phyloP scores from a whole-genome alignment of 176 grass and related monocot species.

The Carex parvula region DNA sequence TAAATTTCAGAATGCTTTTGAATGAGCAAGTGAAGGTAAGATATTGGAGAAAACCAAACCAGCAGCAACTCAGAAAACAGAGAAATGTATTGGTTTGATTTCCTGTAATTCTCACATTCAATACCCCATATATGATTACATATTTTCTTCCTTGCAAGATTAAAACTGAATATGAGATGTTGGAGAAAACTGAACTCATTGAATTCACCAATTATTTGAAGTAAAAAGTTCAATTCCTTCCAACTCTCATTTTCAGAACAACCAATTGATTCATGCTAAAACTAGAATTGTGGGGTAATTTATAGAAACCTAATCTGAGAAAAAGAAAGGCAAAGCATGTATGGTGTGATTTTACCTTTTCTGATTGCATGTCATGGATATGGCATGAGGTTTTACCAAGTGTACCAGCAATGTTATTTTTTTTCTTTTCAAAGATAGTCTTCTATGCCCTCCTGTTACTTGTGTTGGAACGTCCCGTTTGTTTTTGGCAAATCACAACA shows the following conservation, averaged over 20 bases:
- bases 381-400: not conserved
- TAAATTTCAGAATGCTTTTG: too few relatives aligned
- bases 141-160: not conserved
- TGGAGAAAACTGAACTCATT: conserved; percentile 22
- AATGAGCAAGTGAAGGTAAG: conserved; percentile 1
- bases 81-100: not conserved
- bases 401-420: too few relatives aligned
- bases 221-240: not conserved
- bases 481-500: too few relatives aligned
- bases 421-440: too few relatives aligned
- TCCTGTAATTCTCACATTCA: conserved; percentile 24
- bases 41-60: conserved; percentile 25
- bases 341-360: conserved; percentile 8
- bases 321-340: not conserved
- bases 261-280: not conserved
- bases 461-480: too few relatives aligned
- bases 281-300: not conserved
- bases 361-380: not conserved
- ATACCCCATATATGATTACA: too few relatives aligned
- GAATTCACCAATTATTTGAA: not conserved
- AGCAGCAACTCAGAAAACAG: not conserved
- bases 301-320: not conserved
- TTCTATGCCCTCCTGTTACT: too few relatives aligned
- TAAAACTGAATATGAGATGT: conserved; percentile 17
- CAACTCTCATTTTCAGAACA: conserved; percentile 10